Evolutionary conservation across 2,329 filamentous ascomycete species (phyloP), one percentile per base, ranked within the genome.

Genomic region (Onygena corvina): DNA sequence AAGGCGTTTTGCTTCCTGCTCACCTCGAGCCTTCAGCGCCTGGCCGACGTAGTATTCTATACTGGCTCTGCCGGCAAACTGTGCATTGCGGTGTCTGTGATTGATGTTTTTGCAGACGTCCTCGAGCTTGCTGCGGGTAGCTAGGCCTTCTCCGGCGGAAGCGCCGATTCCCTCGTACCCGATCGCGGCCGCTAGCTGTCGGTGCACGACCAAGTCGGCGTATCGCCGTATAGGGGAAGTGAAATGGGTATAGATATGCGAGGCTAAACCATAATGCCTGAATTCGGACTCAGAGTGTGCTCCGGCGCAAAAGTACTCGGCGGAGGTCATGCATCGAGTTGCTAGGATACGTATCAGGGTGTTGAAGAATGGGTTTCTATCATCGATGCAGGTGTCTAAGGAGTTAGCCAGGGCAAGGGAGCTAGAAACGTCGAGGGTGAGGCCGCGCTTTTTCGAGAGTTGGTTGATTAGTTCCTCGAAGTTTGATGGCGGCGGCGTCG

Each of bases 31-130:
- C 70, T 92, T 92, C 50, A 98, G 81, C 9, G 90, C 88, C 70
- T 98, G 92, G 0, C 92, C 92, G 45, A 98, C 92, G 64, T 96
- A 98, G 71, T 96, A 98, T 59, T 94, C 89, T 54, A 98, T 89
- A 58, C 84, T 92, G 21, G 92, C 90, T 52, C 92, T 81, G 30
- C 90, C 90, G 2, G 92, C 92, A 69, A 94, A 83, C 68, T 98
- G 92, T 27, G 92, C 92, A 67, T 98, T 98, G 61, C 92, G 86
- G 67, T 98, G 92, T 5, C 92, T 83, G 51, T 92, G 82, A 67
- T 98, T 98, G 76, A 98, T 95, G 71, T 98, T 98, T 67, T 88
- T 89, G 76, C 92, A 96, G 20, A 98, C 86, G 50, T 81, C 85
- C 67, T 96, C 89, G 50, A 98, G 81, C 58, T 88, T 86, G 57